Conservation (phyloP, 352 stramenopile species). For the Pythium phragmitis region DNA sequence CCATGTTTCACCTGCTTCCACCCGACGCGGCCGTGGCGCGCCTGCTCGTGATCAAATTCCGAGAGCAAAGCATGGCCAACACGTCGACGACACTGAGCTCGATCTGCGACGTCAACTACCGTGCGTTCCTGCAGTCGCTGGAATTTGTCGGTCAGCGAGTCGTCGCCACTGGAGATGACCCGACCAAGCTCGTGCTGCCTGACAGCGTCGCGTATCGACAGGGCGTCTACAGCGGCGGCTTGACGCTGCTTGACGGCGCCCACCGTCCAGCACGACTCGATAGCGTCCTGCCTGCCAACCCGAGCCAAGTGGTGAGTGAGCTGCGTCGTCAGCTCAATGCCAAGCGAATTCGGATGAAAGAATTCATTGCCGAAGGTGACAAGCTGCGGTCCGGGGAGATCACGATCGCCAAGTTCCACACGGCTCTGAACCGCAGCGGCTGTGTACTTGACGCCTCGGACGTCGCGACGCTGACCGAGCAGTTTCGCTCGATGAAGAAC, state of each 20-base stretch:
- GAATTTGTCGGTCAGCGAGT: conserved; percentile 37
- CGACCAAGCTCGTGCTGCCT: conserved; percentile 37
- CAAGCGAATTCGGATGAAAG: conserved; percentile 78
- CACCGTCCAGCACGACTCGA: conserved; percentile 38
- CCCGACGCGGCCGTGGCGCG: conserved; percentile 42
- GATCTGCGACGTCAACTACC: conserved; percentile 84
- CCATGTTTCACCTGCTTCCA: conserved; percentile 63
- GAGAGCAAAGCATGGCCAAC: conserved; percentile 50
- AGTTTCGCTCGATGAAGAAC: conserved; percentile 61
- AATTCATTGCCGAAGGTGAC: conserved; percentile 79
- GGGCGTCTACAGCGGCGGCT: conserved; percentile 44
- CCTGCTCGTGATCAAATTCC: conserved; percentile 74
- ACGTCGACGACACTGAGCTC: conserved; percentile 53
- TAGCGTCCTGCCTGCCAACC: conserved; percentile 27
- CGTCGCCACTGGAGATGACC: conserved; percentile 20
- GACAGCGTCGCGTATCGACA: conserved; percentile 65
- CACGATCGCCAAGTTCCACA: conserved; percentile 85
- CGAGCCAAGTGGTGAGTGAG: conserved; percentile 52
- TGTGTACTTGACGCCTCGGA: conserved; percentile 65
- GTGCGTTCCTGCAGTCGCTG: conserved; percentile 70
- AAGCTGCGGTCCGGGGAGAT: conserved; percentile 81
- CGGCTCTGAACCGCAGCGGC: conserved; percentile 76
- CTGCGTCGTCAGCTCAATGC: conserved; percentile 57
- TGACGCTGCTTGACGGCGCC: conserved; percentile 26
- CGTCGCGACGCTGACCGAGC: conserved; percentile 56